Percentiles rank a stretch among this genome's conserved stretches.
Evolutionary conservation across 1,139 yeast species (phyloP).

Genomic region (Lizanozyma gosingica): DNA sequence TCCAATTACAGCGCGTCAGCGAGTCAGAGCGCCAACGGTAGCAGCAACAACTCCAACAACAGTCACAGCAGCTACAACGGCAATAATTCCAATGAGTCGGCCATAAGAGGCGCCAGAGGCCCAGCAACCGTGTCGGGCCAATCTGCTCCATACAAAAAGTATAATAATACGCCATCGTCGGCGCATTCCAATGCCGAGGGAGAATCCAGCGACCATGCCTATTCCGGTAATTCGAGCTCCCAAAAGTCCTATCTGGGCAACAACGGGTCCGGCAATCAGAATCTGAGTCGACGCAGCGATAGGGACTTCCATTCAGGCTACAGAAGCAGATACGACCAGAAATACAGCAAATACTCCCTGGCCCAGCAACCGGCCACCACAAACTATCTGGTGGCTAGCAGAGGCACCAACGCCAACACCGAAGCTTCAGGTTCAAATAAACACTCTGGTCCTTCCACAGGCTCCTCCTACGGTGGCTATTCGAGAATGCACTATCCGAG

Average conservation of each 20-base stretch:
- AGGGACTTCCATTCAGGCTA: conserved; percentile 12
- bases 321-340: conserved; percentile 8
- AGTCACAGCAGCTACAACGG: neutral
- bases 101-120: neutral
- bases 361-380: conserved; percentile 3
- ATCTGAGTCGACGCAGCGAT: conserved; percentile 6
- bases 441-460: no score
- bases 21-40: conserved; percentile 2
- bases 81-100: no score
- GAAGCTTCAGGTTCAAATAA: no score
- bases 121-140: neutral
- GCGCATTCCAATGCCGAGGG: no score
- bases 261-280: no score
- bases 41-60: conserved; percentile 2
- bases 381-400: no score
- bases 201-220: no score
- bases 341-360: conserved; percentile 9
- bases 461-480: neutral
- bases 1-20: conserved; percentile 6
- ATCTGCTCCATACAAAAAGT: neutral
- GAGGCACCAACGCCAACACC: no score
- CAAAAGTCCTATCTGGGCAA: no score
- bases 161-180: no score
- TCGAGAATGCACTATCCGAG: neutral
- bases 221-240: no score